Percentiles rank a stretch among this genome's conserved stretches.
These are phyloP conservation scores for Iris macrosiphon DNA, from an alignment of 106 monocot species.

Conservation along the genomic window DNA sequence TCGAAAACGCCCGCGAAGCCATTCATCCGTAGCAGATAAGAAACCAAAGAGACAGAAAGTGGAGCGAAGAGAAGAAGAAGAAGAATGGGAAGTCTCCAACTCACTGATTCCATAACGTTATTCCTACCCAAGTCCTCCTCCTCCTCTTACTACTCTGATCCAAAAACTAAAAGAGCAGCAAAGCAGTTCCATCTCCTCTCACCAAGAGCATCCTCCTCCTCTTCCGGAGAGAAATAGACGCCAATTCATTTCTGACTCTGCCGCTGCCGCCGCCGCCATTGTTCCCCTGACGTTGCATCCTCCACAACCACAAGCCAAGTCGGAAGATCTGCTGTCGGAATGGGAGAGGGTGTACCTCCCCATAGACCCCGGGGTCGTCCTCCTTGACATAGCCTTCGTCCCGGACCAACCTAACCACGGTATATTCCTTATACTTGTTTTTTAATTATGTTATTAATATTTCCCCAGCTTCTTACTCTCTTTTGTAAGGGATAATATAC, in stretches of 20 bases:
- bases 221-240: not conserved
- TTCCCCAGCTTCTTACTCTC: too few relatives aligned
- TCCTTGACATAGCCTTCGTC: slow-evolving; percentile 90
- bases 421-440: slow-evolving; percentile 8
- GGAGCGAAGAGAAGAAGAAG: too few relatives aligned
- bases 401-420: slow-evolving; percentile 82
- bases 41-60: too few relatives aligned
- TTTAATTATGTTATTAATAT: not conserved
- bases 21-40: too few relatives aligned
- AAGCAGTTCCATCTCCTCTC: not conserved
- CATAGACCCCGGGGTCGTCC: slow-evolving; percentile 84
- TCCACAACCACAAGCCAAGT: slow-evolving; percentile 16
- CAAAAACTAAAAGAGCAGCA: not conserved
- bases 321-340: slow-evolving; percentile 69
- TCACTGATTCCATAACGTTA: slow-evolving; percentile 22
- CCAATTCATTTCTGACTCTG: slow-evolving; percentile 48
- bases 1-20: too few relatives aligned
- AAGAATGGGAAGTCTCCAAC: slow-evolving; percentile 24
- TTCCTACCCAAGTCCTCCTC: slow-evolving; percentile 13
- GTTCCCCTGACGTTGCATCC: slow-evolving; percentile 17
- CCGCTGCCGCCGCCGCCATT: slow-evolving; percentile 40
- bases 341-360: slow-evolving; percentile 95
- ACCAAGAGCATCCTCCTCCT: slow-evolving; percentile 15
- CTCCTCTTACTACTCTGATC: not conserved
- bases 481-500: too few relatives aligned